Evolutionary conservation across 2,329 filamentous ascomycete genomes (phyloP).

Genomic region (Alternaria postmessia): DNA sequence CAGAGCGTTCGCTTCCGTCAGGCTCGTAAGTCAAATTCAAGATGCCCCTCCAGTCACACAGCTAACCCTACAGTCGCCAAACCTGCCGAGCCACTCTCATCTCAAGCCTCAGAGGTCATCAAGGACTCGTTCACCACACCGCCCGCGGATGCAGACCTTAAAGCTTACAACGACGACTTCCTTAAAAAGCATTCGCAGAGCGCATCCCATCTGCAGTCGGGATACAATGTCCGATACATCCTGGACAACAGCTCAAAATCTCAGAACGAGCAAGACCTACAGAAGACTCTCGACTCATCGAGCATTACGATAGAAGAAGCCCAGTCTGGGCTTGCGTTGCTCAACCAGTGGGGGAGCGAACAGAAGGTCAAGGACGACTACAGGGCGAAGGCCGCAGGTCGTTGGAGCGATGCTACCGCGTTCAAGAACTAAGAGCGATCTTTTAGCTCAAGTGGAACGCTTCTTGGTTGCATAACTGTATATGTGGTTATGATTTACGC

Average conservation of each 20-base stretch:
- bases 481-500: slow-evolving; percentile 7
- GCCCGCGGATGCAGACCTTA: slow-evolving; percentile 64
- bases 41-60: not conserved
- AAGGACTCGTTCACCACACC: slow-evolving; percentile 71
- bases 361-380: slow-evolving; percentile 61
- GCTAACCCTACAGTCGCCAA: slow-evolving; percentile 37
- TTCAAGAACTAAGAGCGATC: slow-evolving; percentile 33
- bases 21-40: slow-evolving; percentile 50
- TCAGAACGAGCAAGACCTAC: slow-evolving; percentile 69
- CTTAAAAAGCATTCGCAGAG: slow-evolving; percentile 68
- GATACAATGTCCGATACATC: slow-evolving; percentile 66
- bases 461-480: not conserved
- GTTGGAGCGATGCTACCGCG: slow-evolving; percentile 51
- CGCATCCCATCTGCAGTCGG: slow-evolving; percentile 69
- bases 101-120: slow-evolving; percentile 74
- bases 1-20: slow-evolving; percentile 75
- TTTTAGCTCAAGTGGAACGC: not conserved
- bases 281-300: slow-evolving; percentile 63
- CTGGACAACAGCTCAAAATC: slow-evolving; percentile 65
- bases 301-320: slow-evolving; percentile 65
- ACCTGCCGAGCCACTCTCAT: slow-evolving; percentile 62
- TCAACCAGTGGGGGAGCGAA: slow-evolving; percentile 62
- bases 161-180: slow-evolving; percentile 73
- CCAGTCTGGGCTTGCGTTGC: slow-evolving; percentile 60
- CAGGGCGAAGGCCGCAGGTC: slow-evolving; percentile 47